phyloP scores from a whole-genome alignment of 495 filamentous ascomycete genomes.

The Thozetella sp. region DNA sequence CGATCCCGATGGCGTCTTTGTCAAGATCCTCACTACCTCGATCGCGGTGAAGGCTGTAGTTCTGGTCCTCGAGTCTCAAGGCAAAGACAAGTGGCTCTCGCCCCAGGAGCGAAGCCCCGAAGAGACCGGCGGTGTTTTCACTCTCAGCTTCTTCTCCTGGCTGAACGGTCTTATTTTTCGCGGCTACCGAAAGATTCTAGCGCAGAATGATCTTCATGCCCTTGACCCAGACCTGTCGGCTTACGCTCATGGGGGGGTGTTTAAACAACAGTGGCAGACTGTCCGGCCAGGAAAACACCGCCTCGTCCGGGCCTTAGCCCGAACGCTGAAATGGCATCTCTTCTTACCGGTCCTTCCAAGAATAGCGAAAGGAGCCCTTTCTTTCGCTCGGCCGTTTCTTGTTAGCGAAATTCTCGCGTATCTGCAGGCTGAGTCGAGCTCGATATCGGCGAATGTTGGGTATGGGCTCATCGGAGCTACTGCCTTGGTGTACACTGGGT shows the following conservation, averaged over 20 bases:
- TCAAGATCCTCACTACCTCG: constrained; percentile 18
- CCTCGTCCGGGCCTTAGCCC: background rate
- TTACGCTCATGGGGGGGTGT: background rate
- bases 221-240: background rate
- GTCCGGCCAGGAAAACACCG: background rate
- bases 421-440: constrained; percentile 4
- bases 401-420: constrained; percentile 36
- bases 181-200: constrained; percentile 44
- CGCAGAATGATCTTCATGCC: background rate
- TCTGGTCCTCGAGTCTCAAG: constrained; percentile 52
- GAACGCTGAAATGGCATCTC: constrained; percentile 25
- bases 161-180: constrained; percentile 53
- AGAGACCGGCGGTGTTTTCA: constrained; percentile 57
- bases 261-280: background rate
- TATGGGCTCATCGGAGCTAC: constrained; percentile 65
- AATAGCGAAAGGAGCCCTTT: constrained; percentile 54
- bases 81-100: constrained; percentile 40
- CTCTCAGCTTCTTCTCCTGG: constrained; percentile 60
- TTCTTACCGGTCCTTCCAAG: constrained; percentile 49
- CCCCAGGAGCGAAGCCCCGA: constrained; percentile 49
- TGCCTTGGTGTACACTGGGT: constrained; percentile 55
- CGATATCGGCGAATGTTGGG: constrained; percentile 33
- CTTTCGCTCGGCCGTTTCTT: constrained; percentile 62
- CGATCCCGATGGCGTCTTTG: background rate
- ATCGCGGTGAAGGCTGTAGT: constrained; percentile 49